Base-by-base conservation (phyloP, 1,284 basidiomycete genomes). In the Prillingera fragicola region DNA sequence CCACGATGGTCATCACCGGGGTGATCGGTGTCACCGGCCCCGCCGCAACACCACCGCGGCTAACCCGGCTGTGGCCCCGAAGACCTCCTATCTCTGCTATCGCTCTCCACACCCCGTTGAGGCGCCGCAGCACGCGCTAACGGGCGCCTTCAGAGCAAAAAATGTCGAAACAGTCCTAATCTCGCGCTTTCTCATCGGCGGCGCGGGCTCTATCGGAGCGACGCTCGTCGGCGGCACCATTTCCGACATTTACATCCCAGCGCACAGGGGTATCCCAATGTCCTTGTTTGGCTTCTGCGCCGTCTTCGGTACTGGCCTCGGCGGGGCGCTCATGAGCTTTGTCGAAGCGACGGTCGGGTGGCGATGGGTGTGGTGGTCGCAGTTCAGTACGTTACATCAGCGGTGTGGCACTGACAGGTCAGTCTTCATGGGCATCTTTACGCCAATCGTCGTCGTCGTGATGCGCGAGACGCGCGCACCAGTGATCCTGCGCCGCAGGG, bases 311-410 rank as follows among this genome's bases (percentile, higher is more conserved):
- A 80, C 79, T 0, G 83, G 82, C 1, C 45, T 85, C 1, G 85
- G 83, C 3, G 79, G 83, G 2, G 69, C 83, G 0, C 71, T 77
- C 17, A 76, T 79, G 5, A 81, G 81, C 3, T 85, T 80, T 79
- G 76, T 79, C 59, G 78, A 82, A 45, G 65, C 72, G 0, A 70
- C 69, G 12, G 61, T 87, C 25, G 73, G 75, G 44, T 88, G 86
- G 85, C 74, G 83, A 32, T 87, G 85, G 85, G 85, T 87, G 13
- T 80, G 86, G 65, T 87, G 84, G 84, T 76, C 86, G 21, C 79
- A 83, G 52, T 73, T 80, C 60, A 84, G 81, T 59, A 35, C 33
- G 60, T 59, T 22, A 10, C 2, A 9, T 14, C 31, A 15, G 15
- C 31, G 9, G 23, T 14, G 6, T 15, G 12, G 24, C 3, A 52